These are phyloP conservation scores for Boletus patriciae DNA, from an alignment of 768 basidiomycete species.

Conservation along the genomic window DNA sequence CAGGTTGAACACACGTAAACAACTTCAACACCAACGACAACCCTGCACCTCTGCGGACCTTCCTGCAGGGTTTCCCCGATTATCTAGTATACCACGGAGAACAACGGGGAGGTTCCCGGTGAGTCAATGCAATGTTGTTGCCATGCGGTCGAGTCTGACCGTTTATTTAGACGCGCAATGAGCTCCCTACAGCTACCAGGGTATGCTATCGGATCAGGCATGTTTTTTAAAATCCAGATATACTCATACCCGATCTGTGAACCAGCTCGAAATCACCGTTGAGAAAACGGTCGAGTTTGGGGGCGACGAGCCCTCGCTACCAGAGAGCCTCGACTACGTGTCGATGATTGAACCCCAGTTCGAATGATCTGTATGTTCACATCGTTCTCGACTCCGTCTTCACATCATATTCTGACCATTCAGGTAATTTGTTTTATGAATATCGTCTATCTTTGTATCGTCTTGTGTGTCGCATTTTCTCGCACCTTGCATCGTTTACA, in stretches of 20 bases:
- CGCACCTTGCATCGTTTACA: too few species aligned
- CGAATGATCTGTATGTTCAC: not conserved
- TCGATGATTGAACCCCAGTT: constrained; percentile 10
- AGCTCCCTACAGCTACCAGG: constrained; percentile 14
- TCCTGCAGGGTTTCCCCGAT: constrained; percentile 27
- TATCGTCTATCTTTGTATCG: too few species aligned
- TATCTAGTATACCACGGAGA: constrained; percentile 20
- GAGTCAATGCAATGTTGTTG: not conserved
- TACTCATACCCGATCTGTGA: not conserved
- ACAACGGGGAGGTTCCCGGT: constrained; percentile 7
- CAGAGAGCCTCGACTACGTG: not conserved
- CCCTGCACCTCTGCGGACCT: constrained; percentile 32
- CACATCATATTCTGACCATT: too few species aligned
- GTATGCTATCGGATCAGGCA: constrained; percentile 11
- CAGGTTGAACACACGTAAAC: constrained; percentile 41
- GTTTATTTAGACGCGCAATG: constrained; percentile 11
- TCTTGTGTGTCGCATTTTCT: too few species aligned
- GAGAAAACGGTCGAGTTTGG: constrained; percentile 32
- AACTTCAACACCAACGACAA: constrained; percentile 31
- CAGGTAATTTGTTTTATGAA: too few species aligned
- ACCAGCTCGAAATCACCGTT: constrained; percentile 31
- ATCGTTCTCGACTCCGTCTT: too few species aligned
- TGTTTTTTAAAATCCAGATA: too few species aligned
- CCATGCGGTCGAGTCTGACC: not conserved
- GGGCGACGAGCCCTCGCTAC: constrained; percentile 9